These are phyloP conservation scores for Pulveroboletus sp. DNA, from an alignment of 768 basidiomycete species.

Conservation along the genomic window DNA sequence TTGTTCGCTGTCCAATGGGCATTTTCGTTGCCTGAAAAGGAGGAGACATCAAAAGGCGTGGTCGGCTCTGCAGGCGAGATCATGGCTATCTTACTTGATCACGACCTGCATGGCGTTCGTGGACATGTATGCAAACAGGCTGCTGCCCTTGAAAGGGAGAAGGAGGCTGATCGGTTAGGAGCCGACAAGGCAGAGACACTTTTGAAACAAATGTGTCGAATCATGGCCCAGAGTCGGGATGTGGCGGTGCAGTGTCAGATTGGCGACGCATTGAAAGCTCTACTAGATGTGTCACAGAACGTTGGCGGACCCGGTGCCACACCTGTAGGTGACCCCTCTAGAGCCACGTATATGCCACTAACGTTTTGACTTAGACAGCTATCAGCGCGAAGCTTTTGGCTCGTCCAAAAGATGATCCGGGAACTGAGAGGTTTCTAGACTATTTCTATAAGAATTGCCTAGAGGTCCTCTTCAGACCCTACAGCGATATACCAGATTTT, in stretches of 20 bases:
- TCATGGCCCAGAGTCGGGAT: slow-evolving; percentile 77
- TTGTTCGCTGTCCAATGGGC: slow-evolving; percentile 94
- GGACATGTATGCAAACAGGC: slow-evolving; percentile 81
- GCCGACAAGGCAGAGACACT: slow-evolving; percentile 69
- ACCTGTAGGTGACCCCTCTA: slow-evolving; percentile 25
- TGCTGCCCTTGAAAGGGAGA: slow-evolving; percentile 62
- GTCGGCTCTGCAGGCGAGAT: slow-evolving; percentile 84
- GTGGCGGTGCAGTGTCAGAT: slow-evolving; percentile 86
- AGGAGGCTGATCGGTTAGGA: slow-evolving; percentile 48
- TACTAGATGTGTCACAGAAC: slow-evolving; percentile 71
- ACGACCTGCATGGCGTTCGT: slow-evolving; percentile 84
- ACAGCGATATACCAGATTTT: slow-evolving; percentile 69
- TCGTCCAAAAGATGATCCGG: slow-evolving; percentile 74
- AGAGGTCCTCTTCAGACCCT: slow-evolving; percentile 74
- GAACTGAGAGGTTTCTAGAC: slow-evolving; percentile 84
- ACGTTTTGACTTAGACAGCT: slow-evolving; percentile 19
- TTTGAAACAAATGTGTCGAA: slow-evolving; percentile 65
- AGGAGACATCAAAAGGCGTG: slow-evolving; percentile 47
- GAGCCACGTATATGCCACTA: slow-evolving; percentile 1
- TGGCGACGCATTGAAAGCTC: slow-evolving; percentile 77
- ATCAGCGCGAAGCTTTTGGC: slow-evolving; percentile 43
- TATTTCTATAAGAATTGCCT: slow-evolving; percentile 89
- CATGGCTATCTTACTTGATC: slow-evolving; percentile 79
- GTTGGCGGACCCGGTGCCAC: slow-evolving; percentile 34
- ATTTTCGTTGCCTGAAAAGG: slow-evolving; percentile 60